Conservation (phyloP, 139 green algal species). For the Tetratostichococcus sp. region DNA sequence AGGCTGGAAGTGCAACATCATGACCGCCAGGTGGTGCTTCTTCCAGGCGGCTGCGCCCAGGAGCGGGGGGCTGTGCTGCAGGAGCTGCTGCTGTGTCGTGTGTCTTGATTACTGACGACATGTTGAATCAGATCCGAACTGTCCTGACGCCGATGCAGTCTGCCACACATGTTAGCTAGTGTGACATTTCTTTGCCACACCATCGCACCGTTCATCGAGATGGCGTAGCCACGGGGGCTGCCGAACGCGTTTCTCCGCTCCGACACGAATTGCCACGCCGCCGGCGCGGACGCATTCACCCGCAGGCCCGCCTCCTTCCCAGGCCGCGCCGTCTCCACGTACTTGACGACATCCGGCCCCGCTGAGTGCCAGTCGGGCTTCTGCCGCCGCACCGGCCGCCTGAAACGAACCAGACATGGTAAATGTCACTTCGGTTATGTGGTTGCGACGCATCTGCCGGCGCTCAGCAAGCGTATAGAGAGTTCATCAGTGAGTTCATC, state of each 20-base stretch:
- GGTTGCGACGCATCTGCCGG: too few relatives aligned
- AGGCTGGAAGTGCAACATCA: too few relatives aligned
- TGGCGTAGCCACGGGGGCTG: slow-evolving; percentile 17
- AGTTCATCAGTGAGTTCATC: too few relatives aligned
- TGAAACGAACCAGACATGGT: too few relatives aligned
- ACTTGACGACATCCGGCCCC: neutral
- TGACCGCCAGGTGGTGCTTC: slow-evolving; percentile 38
- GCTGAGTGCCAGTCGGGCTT: neutral
- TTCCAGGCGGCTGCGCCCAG: slow-evolving; percentile 21
- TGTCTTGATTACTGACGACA: too few relatives aligned
- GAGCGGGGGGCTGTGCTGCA: slow-evolving; percentile 28
- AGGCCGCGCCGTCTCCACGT: neutral
- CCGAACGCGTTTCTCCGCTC: slow-evolving; percentile 5
- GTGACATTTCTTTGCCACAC: too few relatives aligned
- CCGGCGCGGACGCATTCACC: neutral
- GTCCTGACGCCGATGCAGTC: too few relatives aligned
- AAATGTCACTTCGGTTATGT: too few relatives aligned
- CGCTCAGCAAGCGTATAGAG: too few relatives aligned
- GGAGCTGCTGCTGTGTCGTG: slow-evolving; percentile 26
- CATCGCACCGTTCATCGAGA: slow-evolving; percentile 4
- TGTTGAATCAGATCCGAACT: too few relatives aligned
- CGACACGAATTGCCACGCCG: slow-evolving; percentile 1
- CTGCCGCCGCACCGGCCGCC: too few relatives aligned
- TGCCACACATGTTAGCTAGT: too few relatives aligned
- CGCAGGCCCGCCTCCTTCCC: neutral